phyloP scores from a whole-genome alignment of 345 rosid species.

The Limnanthes douglasii region DNA sequence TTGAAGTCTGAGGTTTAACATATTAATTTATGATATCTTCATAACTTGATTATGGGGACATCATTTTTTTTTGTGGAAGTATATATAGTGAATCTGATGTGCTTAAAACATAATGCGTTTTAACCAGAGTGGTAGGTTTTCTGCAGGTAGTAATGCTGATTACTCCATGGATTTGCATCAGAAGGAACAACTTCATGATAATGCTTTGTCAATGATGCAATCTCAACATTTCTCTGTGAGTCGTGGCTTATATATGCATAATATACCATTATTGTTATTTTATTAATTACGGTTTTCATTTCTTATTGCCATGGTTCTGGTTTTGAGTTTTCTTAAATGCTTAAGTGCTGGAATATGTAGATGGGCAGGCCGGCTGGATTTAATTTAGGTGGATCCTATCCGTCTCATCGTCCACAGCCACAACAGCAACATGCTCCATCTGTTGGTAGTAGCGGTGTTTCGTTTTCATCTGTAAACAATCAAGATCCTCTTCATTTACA shows the following conservation, averaged over 20 bases:
- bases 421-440: slow-evolving; percentile 68
- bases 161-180: slow-evolving; percentile 78
- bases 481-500: slow-evolving; percentile 60
- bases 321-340: slow-evolving; percentile 1
- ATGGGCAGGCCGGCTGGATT: slow-evolving; percentile 89
- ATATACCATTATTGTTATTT: slow-evolving; percentile 1
- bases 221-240: slow-evolving; percentile 92
- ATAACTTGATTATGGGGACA: no score
- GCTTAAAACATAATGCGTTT: no score
- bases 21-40: no score
- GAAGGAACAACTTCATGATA: slow-evolving; percentile 88
- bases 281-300: neutral
- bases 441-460: slow-evolving; percentile 53
- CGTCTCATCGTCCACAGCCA: slow-evolving; percentile 74
- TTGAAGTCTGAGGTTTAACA: no score
- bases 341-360: slow-evolving; percentile 24
- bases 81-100: no score
- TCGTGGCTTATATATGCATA: slow-evolving; percentile 2
- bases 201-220: slow-evolving; percentile 77
- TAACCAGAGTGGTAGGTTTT: slow-evolving; percentile 17
- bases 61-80: no score
- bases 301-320: neutral
- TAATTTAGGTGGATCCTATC: slow-evolving; percentile 50
- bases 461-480: slow-evolving; percentile 52
- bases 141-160: slow-evolving; percentile 86